These are phyloP conservation scores for Toxicodendron radicans DNA, from an alignment of 345 rosid species.

Conservation along the genomic window DNA sequence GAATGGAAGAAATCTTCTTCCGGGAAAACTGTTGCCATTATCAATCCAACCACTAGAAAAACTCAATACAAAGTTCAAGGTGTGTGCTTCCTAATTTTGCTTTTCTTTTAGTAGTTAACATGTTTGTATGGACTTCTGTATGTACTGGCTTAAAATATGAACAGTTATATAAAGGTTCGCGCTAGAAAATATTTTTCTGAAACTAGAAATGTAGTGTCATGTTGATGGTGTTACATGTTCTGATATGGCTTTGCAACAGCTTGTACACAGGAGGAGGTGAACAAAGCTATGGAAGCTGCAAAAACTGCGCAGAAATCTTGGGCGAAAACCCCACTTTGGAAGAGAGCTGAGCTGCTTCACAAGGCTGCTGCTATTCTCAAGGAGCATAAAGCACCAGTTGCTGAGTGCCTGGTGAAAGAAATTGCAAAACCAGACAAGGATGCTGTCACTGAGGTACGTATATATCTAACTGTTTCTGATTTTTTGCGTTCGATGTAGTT, in stretches of 20 bases:
- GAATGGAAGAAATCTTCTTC: constrained; percentile 87
- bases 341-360: constrained; percentile 97
- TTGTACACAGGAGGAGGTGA: constrained; percentile 96
- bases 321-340: constrained; percentile 99
- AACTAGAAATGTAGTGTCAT: too few species aligned
- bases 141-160: too few species aligned
- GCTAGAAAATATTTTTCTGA: too few species aligned
- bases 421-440: constrained; percentile 99
- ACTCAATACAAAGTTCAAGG: constrained; percentile 98
- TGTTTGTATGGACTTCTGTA: too few species aligned
- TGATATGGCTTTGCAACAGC: constrained; percentile 45
- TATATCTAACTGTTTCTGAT: neutral
- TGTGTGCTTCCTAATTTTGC: too few species aligned
- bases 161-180: too few species aligned
- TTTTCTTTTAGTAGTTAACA: too few species aligned
- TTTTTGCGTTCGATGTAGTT: too few species aligned
- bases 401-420: constrained; percentile 90
- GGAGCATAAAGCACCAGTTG: constrained; percentile 78
- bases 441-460: constrained; percentile 72
- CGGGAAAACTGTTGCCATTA: constrained; percentile 73
- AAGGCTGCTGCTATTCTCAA: constrained; percentile 90
- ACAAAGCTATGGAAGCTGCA: constrained; percentile 80
- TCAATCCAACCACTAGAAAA: constrained; percentile 81
- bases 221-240: neutral
- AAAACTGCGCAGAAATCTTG: constrained; percentile 77